Percentiles rank a stretch among this genome's conserved stretches.
Conservation (phyloP, 768 basidiomycete genomes). For the Suillus americanus region DNA sequence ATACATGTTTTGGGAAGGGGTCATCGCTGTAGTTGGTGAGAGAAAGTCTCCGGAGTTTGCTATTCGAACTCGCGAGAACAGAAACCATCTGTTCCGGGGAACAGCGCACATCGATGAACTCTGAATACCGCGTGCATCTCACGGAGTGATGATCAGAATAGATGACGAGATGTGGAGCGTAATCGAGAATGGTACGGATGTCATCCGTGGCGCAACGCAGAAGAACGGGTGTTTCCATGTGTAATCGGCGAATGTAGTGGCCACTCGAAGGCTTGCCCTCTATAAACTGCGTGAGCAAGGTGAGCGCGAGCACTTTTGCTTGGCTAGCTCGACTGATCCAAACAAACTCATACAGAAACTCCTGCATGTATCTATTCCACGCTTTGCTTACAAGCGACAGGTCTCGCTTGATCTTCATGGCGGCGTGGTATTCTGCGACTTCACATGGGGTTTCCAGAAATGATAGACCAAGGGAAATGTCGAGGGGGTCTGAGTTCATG, state of each 20-base stretch:
- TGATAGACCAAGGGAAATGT: slow-evolving; percentile 51
- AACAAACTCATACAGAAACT: slow-evolving; percentile 64
- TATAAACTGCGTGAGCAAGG: slow-evolving; percentile 44
- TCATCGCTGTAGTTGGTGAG: slow-evolving; percentile 76
- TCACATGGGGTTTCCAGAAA: slow-evolving; percentile 53
- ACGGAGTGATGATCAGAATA: slow-evolving; percentile 68
- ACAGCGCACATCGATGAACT: slow-evolving; percentile 42
- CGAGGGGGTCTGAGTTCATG: slow-evolving; percentile 43
- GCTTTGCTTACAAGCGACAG: slow-evolving; percentile 54
- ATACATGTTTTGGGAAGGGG: slow-evolving; percentile 54
- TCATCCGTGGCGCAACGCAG: slow-evolving; percentile 67
- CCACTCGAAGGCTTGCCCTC: slow-evolving; percentile 38
- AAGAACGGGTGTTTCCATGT: slow-evolving; percentile 65
- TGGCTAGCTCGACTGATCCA: slow-evolving; percentile 62
- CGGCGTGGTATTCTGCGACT: slow-evolving; percentile 43
- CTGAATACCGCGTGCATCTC: slow-evolving; percentile 50
- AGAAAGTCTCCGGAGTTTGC: slow-evolving; percentile 54
- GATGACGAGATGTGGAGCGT: slow-evolving; percentile 55
- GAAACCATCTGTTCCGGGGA: slow-evolving; percentile 60
- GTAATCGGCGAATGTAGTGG: slow-evolving; percentile 58
- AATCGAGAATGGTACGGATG: slow-evolving; percentile 66
- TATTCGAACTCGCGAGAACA: slow-evolving; percentile 54
- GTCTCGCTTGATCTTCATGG: slow-evolving; percentile 49
- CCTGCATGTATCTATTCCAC: slow-evolving; percentile 55
- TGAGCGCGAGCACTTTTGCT: slow-evolving; percentile 46